Conservation (phyloP, 495 filamentous ascomycete genomes). For the Xylaria scruposa region DNA sequence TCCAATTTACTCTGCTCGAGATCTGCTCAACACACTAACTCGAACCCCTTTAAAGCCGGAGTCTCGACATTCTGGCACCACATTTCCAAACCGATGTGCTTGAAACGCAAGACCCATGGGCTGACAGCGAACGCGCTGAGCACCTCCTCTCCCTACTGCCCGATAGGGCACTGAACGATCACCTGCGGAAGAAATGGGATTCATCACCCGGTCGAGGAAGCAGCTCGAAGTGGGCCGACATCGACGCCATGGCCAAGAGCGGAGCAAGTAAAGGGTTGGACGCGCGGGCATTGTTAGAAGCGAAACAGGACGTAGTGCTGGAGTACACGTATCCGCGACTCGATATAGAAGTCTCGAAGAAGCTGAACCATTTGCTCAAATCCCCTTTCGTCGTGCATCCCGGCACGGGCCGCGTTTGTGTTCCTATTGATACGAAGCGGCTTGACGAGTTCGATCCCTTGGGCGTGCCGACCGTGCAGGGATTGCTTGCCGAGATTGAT, state of each 20-base stretch:
- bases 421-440: slow-evolving; percentile 79
- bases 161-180: slow-evolving; percentile 72
- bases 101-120: slow-evolving; percentile 85
- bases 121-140: slow-evolving; percentile 66
- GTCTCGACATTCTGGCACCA: slow-evolving; percentile 69
- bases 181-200: slow-evolving; percentile 88
- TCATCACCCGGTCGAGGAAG: slow-evolving; percentile 77
- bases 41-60: slow-evolving; percentile 62
- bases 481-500: slow-evolving; percentile 82
- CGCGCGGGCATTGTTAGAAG: slow-evolving; percentile 72
- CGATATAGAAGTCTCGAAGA: slow-evolving; percentile 95
- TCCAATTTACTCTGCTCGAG: not conserved
- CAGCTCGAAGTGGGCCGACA: slow-evolving; percentile 87
- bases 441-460: slow-evolving; percentile 86
- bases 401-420: slow-evolving; percentile 90
- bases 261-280: slow-evolving; percentile 71
- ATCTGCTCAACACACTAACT: not conserved
- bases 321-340: slow-evolving; percentile 99
- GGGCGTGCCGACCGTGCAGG: slow-evolving; percentile 82
- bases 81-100: slow-evolving; percentile 85
- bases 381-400: slow-evolving; percentile 96
- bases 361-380: slow-evolving; percentile 96
- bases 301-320: slow-evolving; percentile 91
- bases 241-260: slow-evolving; percentile 80
- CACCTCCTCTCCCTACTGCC: slow-evolving; percentile 80